Base-by-base conservation (phyloP, 75 land plant species). In the Pinus taeda region DNA sequence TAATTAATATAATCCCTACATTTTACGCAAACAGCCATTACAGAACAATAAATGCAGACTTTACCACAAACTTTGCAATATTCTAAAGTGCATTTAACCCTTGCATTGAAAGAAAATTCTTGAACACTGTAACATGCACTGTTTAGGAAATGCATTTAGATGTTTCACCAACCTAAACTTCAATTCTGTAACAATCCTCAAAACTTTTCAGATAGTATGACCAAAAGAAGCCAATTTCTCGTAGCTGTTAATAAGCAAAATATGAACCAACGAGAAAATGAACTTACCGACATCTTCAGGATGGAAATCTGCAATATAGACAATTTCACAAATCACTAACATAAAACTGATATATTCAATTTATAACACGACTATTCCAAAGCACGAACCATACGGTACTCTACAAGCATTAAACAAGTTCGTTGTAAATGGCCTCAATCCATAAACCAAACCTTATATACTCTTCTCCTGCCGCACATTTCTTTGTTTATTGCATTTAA, bases 261-360 rank as follows among this genome's bases (percentile, higher is more conserved):
- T 6, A 30, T 17, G 36, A 65, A 37, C 14, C 26, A 5, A 30
- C 1, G 4, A 17, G 17, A 13, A 63, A 3, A 20, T 65, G 69
- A 65, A 65, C 69, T 65, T 65, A 65, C 69, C 39, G 69, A 39
- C 17, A 65, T 65, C 69, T 65, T 33, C 69, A 65, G 18, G 42
- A 65, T 65, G 69, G 69, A 17, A 30, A 65, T 65, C 69, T 65
- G 69, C 69, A 65, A 15, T 42, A 65, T 2, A 65, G 39, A 15
- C 30, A 33, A 15, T 65, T 65, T 33, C 42, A 65, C 39, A 65
- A 33, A 65, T 33, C 69, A 65, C 15, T 30, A 65, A 37, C 42
- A 15, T 33, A 60, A 30, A 30, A 30, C 69, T 33, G 39, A 65
- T 30, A 65, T 33, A 37, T 33, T 33, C 42, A 65, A 33, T 33